phyloP scores from a whole-genome alignment of 768 basidiomycete species.

The Leccinum ochraceum region DNA sequence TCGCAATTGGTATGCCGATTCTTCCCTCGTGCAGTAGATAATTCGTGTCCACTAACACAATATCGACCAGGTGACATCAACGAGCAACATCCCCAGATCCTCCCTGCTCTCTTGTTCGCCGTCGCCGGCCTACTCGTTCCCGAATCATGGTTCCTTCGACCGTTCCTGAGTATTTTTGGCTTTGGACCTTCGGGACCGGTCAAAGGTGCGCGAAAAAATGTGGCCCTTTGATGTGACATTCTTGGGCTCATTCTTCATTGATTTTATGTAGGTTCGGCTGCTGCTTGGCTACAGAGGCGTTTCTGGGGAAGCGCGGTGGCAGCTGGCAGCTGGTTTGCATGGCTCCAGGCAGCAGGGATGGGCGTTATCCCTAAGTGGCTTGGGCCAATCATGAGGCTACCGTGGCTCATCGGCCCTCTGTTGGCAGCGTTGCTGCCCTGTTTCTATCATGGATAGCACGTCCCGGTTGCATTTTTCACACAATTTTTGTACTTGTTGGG shows the following conservation, averaged over 20 bases:
- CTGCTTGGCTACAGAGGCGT: constrained; percentile 8
- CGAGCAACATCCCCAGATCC: constrained; percentile 10
- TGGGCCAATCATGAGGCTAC: neutral
- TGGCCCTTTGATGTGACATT: too few species aligned
- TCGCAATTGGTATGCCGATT: constrained; percentile 10
- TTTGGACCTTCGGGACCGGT: constrained; percentile 18
- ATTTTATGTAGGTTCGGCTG: constrained; percentile 5
- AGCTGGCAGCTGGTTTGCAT: constrained; percentile 14
- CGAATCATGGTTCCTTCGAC: constrained; percentile 17
- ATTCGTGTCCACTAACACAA: neutral
- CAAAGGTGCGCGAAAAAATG: constrained; percentile 7
- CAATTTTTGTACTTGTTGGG: too few species aligned
- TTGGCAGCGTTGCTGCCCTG: neutral
- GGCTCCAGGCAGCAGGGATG: constrained; percentile 18
- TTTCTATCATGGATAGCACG: neutral
- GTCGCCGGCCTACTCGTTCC: constrained; percentile 12
- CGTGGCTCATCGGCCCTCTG: neutral
- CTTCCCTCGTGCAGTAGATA: neutral
- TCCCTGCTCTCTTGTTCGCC: constrained; percentile 5
- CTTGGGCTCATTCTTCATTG: too few species aligned
- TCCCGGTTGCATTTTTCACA: too few species aligned
- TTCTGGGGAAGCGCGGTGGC: constrained; percentile 11
- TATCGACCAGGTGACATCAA: constrained; percentile 12
- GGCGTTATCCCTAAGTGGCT: constrained; percentile 11
- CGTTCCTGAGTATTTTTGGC: constrained; percentile 13